A percentile compares a stretch with the other conserved stretches of the same genome.
Evolutionary conservation across 495 filamentous ascomycete species (phyloP).

Genomic region (Achaetomiella virescens): DNA sequence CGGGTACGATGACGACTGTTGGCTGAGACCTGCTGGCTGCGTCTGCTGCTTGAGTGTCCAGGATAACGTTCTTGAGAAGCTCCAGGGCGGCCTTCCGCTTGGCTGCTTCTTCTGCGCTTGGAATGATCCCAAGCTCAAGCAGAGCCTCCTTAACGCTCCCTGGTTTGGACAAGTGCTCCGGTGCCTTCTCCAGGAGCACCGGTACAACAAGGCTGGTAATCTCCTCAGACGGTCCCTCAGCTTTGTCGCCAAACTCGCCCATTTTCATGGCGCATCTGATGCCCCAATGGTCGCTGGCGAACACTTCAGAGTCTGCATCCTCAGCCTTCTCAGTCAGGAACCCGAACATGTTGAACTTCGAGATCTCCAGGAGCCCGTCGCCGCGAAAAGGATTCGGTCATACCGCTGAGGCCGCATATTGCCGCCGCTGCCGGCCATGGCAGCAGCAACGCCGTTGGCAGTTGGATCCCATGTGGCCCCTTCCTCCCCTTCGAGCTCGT

Average conservation of each 20-base stretch:
- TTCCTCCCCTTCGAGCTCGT: slow-evolving; percentile 42
- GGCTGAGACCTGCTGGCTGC: slow-evolving; percentile 10
- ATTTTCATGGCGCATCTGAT: slow-evolving; percentile 39
- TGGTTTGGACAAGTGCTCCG: slow-evolving; percentile 13
- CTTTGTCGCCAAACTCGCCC: background rate
- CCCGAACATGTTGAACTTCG: slow-evolving; percentile 46
- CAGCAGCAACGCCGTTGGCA: slow-evolving; percentile 44
- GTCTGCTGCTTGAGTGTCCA: slow-evolving; percentile 11
- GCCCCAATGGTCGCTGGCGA: slow-evolving; percentile 54
- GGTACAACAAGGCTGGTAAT: slow-evolving; percentile 18
- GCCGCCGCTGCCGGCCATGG: slow-evolving; percentile 32
- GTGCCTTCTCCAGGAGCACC: slow-evolving; percentile 21
- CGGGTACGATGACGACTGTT: slow-evolving; percentile 45
- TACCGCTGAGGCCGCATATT: slow-evolving; percentile 52
- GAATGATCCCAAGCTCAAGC: slow-evolving; percentile 30
- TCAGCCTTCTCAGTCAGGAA: slow-evolving; percentile 20
- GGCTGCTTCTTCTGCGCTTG: slow-evolving; percentile 35
- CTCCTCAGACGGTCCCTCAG: slow-evolving; percentile 13
- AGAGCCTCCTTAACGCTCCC: slow-evolving; percentile 26
- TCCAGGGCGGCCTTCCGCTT: slow-evolving; percentile 37
- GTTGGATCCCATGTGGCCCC: slow-evolving; percentile 53
- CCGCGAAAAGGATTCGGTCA: slow-evolving; percentile 48
- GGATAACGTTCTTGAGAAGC: slow-evolving; percentile 39
- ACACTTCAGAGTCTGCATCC: slow-evolving; percentile 11
- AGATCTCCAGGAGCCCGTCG: slow-evolving; percentile 29